These are phyloP conservation scores for Quercus glauca DNA, from an alignment of 306 rosid species.

Conservation along the genomic window DNA sequence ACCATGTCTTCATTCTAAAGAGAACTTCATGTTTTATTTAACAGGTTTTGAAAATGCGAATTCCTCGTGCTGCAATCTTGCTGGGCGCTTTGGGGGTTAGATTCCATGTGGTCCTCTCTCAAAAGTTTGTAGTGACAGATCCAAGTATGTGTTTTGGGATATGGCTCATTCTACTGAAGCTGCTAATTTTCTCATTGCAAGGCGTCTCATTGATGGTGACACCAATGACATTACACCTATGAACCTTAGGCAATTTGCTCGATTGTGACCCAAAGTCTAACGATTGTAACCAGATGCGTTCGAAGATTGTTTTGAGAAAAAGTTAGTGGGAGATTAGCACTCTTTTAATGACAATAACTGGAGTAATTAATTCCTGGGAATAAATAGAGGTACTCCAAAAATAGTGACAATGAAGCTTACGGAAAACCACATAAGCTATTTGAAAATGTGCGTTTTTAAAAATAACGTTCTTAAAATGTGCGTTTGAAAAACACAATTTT, in stretches of 20 bases:
- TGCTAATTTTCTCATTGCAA: constrained; percentile 42
- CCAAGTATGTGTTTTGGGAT: constrained; percentile 72
- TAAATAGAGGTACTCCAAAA: background rate
- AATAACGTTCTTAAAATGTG: too few species aligned
- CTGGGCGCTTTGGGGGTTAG: constrained; percentile 62
- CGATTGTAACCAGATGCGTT: background rate
- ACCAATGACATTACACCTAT: constrained; percentile 47
- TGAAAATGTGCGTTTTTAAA: too few species aligned
- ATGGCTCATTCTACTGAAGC: constrained; percentile 68
- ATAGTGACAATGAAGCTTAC: background rate
- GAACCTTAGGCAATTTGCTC: constrained; percentile 43
- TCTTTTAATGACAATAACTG: background rate
- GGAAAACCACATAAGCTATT: too few species aligned
- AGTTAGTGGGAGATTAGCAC: background rate
- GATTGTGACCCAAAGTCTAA: constrained; percentile 15
- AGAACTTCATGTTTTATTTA: background rate
- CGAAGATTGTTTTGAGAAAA: background rate
- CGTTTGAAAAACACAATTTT: too few species aligned
- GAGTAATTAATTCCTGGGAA: background rate
- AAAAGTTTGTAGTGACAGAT: constrained; percentile 50
- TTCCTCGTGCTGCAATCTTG: constrained; percentile 58
- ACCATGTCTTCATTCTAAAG: background rate
- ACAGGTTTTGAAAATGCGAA: constrained; percentile 54
- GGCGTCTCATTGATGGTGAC: constrained; percentile 51
- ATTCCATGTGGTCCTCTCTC: constrained; percentile 54